Conservation (phyloP, 2,329 filamentous ascomycete species). For the Arthrobotrys sinensis region DNA sequence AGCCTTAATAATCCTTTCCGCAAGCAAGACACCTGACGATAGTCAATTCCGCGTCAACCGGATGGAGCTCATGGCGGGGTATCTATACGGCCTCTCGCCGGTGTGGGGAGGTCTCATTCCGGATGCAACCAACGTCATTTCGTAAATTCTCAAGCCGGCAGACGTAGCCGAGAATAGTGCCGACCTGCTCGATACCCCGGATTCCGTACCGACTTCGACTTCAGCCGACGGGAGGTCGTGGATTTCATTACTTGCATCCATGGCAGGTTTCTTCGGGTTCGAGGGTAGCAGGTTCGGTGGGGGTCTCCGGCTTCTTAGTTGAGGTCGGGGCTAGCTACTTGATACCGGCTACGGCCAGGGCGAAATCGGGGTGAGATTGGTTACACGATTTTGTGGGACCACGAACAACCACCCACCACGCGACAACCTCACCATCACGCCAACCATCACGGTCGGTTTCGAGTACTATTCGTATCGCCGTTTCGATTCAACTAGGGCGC, state of each 20-base stretch:
- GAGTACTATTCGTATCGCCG: constrained; percentile 4
- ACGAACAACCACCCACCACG: constrained; percentile 34
- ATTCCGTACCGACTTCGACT: constrained; percentile 16
- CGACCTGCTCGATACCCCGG: constrained; percentile 27
- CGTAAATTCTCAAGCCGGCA: constrained; percentile 39
- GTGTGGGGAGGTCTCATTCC: constrained; percentile 30
- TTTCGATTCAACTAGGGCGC: constrained; percentile 23
- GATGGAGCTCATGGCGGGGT: constrained; percentile 38
- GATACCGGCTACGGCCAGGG: not conserved
- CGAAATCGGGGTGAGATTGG: constrained; percentile 16
- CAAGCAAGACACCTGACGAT: constrained; percentile 28
- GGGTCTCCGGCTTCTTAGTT: not conserved
- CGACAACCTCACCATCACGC: constrained; percentile 32
- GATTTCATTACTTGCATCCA: constrained; percentile 22
- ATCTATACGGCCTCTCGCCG: constrained; percentile 28
- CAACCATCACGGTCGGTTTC: constrained; percentile 8
- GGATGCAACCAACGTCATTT: constrained; percentile 39
- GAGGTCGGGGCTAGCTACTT: not conserved
- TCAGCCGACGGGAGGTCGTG: constrained; percentile 6
- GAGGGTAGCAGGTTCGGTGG: constrained; percentile 8
- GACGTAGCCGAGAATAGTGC: constrained; percentile 42
- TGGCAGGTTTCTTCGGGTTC: constrained; percentile 8
- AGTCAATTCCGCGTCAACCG: constrained; percentile 19
- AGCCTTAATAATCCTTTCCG: not conserved
- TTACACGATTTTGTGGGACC: constrained; percentile 26